phyloP scores from a whole-genome alignment of 805 yeast genomes.

The Ogataea chonburiensis region DNA sequence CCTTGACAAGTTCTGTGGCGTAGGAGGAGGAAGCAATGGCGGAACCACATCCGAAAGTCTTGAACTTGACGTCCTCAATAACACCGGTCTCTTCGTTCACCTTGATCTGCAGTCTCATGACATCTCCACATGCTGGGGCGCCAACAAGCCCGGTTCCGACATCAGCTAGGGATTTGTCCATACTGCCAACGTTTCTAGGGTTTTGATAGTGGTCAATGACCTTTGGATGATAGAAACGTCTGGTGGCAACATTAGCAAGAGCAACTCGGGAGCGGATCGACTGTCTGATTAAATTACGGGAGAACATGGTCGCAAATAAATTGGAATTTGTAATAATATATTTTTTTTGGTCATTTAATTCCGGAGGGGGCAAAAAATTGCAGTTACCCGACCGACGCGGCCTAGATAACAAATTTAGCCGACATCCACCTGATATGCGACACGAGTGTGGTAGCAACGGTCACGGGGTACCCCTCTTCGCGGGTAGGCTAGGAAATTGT shows the following conservation, averaged over 20 bases:
- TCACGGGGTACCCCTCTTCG: slow-evolving; percentile 9
- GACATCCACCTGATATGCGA: not conserved
- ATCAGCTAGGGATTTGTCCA: slow-evolving; percentile 69
- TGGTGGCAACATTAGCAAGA: slow-evolving; percentile 9
- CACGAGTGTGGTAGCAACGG: slow-evolving; percentile 1
- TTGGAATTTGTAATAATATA: not conserved
- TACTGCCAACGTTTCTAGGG: slow-evolving; percentile 94
- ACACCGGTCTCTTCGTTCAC: slow-evolving; percentile 89
- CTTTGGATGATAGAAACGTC: slow-evolving; percentile 75
- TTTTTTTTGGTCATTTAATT: slow-evolving; percentile 6
- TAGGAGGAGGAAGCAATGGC: slow-evolving; percentile 96
- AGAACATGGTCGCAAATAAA: slow-evolving; percentile 16
- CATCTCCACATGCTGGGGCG: slow-evolving; percentile 99
- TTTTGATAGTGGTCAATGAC: slow-evolving; percentile 95
- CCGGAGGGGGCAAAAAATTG: slow-evolving; percentile 2
- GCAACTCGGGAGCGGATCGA: slow-evolving; percentile 11
- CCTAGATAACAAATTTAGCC: slow-evolving; percentile 1
- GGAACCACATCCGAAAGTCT: slow-evolving; percentile 98
- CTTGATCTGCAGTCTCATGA: slow-evolving; percentile 93
- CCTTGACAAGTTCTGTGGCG: slow-evolving; percentile 93
- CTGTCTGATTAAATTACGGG: slow-evolving; percentile 22
- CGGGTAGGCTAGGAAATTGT: not conserved
- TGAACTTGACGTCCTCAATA: slow-evolving; percentile 92
- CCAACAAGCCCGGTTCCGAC: slow-evolving; percentile 98
- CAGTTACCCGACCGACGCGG: slow-evolving; percentile 7